These are phyloP conservation scores for Xylariaceae sp. DNA, from an alignment of 2,329 filamentous ascomycete genomes.

Conservation along the genomic window DNA sequence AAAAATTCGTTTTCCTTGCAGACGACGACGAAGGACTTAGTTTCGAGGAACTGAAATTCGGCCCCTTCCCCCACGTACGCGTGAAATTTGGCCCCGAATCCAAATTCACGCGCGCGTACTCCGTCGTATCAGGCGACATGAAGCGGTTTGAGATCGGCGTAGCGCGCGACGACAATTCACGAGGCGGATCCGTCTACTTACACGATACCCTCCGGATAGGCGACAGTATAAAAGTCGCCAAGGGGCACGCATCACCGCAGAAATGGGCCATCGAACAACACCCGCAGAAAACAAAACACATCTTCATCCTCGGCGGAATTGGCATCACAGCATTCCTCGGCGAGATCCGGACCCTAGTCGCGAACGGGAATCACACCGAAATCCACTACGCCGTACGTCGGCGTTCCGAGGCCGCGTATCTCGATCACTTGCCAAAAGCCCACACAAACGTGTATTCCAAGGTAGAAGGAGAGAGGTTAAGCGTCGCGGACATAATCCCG, in stretches of 20 bases:
- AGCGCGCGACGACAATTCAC: conserved; percentile 49
- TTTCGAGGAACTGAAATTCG: conserved; percentile 32
- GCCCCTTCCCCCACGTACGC: conserved; percentile 49
- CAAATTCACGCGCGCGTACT: conserved; percentile 49
- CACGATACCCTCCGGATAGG: conserved; percentile 49
- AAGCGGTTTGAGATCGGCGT: conserved; percentile 53
- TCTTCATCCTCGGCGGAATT: conserved; percentile 32
- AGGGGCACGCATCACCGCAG: conserved; percentile 21
- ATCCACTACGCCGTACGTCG: conserved; percentile 32
- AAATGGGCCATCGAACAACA: conserved; percentile 9
- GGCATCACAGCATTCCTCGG: conserved; percentile 30
- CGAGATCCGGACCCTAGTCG: conserved; percentile 22
- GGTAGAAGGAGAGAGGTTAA: conserved; percentile 24
- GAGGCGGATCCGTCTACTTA: conserved; percentile 56
- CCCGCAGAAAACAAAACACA: conserved; percentile 17
- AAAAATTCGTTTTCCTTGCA: conserved; percentile 47
- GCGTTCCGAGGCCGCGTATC: conserved; percentile 27
- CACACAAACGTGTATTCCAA: conserved; percentile 28
- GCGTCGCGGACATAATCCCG: conserved; percentile 37
- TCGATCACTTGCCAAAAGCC: conserved; percentile 23
- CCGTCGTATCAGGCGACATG: conserved; percentile 49
- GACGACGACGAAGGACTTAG: conserved; percentile 33
- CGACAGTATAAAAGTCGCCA: conserved; percentile 42
- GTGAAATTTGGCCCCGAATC: conserved; percentile 53
- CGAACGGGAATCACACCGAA: conserved; percentile 21